phyloP scores from a whole-genome alignment of 2,329 filamentous ascomycete genomes.

The Pseudocercospora fuligena region DNA sequence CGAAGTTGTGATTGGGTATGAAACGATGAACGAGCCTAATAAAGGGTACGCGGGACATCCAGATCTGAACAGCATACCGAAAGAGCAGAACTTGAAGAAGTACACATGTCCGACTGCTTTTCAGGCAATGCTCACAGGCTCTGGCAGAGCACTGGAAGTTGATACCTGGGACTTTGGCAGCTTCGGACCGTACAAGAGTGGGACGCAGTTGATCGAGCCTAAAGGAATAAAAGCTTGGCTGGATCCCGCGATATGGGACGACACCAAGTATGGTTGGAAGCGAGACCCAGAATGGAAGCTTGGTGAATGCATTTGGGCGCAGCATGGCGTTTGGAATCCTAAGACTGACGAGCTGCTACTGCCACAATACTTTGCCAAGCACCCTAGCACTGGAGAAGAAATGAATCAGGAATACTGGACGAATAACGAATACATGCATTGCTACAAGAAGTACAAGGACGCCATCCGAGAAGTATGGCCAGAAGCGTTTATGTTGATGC shows the following conservation, averaged over 20 bases:
- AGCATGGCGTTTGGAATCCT: conserved; percentile 94
- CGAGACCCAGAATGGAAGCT: conserved; percentile 86
- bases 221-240: conserved; percentile 86
- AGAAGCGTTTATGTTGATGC: conserved; percentile 84
- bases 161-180: conserved; percentile 93
- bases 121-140: conserved; percentile 91
- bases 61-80: conserved; percentile 80
- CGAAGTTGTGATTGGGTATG: conserved; percentile 90
- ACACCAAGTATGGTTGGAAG: conserved; percentile 87
- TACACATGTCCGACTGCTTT: conserved; percentile 92
- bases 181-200: conserved; percentile 89
- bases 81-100: conserved; percentile 88
- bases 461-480: conserved; percentile 77
- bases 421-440: conserved; percentile 87
- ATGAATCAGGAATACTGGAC: conserved; percentile 86
- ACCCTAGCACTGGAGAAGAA: conserved; percentile 72
- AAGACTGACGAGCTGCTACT: conserved; percentile 74
- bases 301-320: conserved; percentile 95
- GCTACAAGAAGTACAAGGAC: conserved; percentile 77
- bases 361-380: conserved; percentile 86
- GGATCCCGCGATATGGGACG: conserved; percentile 74
- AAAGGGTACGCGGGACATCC: conserved; percentile 82
- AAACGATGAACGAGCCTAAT: conserved; percentile 95
- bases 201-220: conserved; percentile 81
- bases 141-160: conserved; percentile 85